A percentile compares a stretch with the other conserved stretches of the same genome.
Conservation (phyloP, 129 eudicot genomes). For the Daucus carota region DNA sequence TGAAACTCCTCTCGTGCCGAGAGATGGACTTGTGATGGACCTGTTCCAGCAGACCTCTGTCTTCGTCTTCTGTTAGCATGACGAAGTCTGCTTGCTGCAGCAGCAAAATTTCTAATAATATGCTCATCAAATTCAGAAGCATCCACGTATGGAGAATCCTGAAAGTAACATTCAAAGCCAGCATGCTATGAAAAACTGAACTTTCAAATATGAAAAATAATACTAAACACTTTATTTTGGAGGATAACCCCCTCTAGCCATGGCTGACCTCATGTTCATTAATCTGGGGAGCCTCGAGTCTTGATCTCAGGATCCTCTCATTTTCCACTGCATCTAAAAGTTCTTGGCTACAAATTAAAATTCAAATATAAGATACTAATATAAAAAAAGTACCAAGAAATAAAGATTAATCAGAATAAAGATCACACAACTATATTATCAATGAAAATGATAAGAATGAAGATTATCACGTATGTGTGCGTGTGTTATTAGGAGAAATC, state of each 20-base stretch:
- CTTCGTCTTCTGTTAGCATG: conserved; percentile 37
- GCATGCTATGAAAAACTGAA: conserved; percentile 3
- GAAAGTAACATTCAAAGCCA: conserved; percentile 19
- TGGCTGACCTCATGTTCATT: conserved; percentile 24
- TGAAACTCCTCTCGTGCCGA: conserved; percentile 47
- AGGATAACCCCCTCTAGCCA: conserved; percentile 26
- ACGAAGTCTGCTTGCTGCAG: conserved; percentile 35
- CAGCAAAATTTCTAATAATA: conserved; percentile 41
- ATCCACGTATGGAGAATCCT: conserved; percentile 44
- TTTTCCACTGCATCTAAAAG: conserved; percentile 47
- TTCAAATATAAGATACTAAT: neutral
- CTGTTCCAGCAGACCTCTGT: conserved; percentile 32
- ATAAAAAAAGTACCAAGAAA: neutral
- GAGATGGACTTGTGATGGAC: conserved; percentile 35
- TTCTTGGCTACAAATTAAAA: conserved; percentile 45
- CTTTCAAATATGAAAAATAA: neutral
- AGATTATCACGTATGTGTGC: neutral
- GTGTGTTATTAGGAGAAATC: neutral
- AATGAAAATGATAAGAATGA: neutral
- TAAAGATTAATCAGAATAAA: neutral
- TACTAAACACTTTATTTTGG: neutral
- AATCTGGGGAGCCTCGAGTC: conserved; percentile 18
- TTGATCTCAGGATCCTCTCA: conserved; percentile 42
- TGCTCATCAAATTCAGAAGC: conserved; percentile 50
- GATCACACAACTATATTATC: neutral